Evolutionary conservation across 2,329 filamentous ascomycete species (phyloP), one percentile per base, ranked within the genome.

Genomic region (Colletotrichum phormii): DNA sequence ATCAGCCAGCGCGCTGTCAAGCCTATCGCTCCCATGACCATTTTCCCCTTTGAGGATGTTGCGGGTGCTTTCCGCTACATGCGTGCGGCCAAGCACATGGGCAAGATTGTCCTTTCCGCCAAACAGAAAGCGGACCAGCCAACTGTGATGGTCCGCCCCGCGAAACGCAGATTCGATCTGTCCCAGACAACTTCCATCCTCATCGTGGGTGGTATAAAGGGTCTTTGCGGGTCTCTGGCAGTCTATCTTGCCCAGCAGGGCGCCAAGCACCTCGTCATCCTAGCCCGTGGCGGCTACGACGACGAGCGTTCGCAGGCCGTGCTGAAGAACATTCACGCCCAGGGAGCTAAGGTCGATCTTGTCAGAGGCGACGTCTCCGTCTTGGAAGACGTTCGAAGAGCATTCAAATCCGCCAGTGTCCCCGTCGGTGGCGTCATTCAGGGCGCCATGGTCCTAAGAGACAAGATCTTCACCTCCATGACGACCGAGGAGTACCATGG

Each of bases 71-170:
- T 88, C 73, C 77, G 84, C 0, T 80, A 81, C 57, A 82, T 88
- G 81, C 83, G 87, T 64, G 77, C 77, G 2, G 85, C 84, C 0
- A 78, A 76, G 49, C 85, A 87, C 73, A 83, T 84, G 42, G 86
- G 85, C 0, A 86, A 86, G 66, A 82, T 87, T 18, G 80, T 87
- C 13, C 15, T 71, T 18, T 59, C 68, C 0, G 62, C 15, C 9
- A 15, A 1, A 49, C 22, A 26, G 46, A 15, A 35, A 2, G 35
- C 13, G 13, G 35, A 37, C 35, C 13, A 37, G 35, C 35, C 35
- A 5, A 37, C 35, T 37, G 35, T 37, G 35, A 37, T 37, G 35
- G 35, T n/a, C 26, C 26, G 22, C 54, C 29, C 26, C 5, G n/a
- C 29, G 6, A 42, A 15, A n/a, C 26, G 58, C 2, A 66, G 61